Conservation (phyloP, 2,329 filamentous ascomycete species). For the Talaromyces atroroseus region DNA sequence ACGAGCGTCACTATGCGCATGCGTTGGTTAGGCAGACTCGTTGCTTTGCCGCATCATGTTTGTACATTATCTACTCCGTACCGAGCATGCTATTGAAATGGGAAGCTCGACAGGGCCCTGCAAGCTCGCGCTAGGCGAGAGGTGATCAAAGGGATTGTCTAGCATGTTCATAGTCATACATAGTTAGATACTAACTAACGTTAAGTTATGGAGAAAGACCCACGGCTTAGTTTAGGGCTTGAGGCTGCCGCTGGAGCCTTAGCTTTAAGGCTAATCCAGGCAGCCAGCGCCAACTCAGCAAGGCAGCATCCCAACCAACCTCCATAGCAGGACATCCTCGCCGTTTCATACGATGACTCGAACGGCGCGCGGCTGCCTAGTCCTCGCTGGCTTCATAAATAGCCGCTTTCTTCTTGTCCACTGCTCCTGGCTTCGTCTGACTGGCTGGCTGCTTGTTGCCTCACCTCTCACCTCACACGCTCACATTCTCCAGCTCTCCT, state of each 20-base stretch:
- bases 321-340: too few relatives aligned
- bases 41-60: not conserved
- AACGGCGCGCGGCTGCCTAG: conserved; percentile 1
- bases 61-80: not conserved
- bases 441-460: conserved; percentile 10
- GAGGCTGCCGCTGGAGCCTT: not conserved
- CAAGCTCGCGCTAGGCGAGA: not conserved
- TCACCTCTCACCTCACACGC: not conserved
- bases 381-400: not conserved
- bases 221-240: not conserved
- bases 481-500: not conserved
- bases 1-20: not conserved
- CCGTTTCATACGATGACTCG: conserved; percentile 5
- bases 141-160: not conserved
- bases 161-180: not conserved
- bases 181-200: too few relatives aligned
- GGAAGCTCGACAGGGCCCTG: not conserved
- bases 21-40: not conserved
- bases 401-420: not conserved
- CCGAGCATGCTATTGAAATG: too few relatives aligned
- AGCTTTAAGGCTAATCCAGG: not conserved
- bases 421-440: not conserved
- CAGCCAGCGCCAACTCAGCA: conserved; percentile 1
- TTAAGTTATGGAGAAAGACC: not conserved
- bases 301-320: conserved; percentile 8